phyloP scores from a whole-genome alignment of 2,329 filamentous ascomycete genomes.

The Phaeoacremonium minimum region DNA sequence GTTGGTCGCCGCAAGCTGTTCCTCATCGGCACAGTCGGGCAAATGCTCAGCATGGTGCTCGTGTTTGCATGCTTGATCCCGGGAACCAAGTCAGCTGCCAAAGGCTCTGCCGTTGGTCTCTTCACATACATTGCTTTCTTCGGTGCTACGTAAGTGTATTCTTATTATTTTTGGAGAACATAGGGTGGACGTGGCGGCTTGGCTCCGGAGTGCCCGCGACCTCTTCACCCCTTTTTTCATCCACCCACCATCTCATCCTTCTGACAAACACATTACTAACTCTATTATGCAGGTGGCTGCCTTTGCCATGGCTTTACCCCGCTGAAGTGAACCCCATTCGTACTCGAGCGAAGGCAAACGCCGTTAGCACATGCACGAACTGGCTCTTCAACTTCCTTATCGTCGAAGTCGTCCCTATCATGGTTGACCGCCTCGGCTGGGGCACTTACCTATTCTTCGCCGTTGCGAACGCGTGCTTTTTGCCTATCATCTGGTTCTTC shows the following conservation, averaged over 20 bases:
- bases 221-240: too few relatives aligned
- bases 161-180: too few relatives aligned
- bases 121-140: conserved; percentile 35
- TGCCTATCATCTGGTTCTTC: conserved; percentile 47
- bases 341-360: conserved; percentile 60
- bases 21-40: conserved; percentile 58
- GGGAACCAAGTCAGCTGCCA: conserved; percentile 22
- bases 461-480: conserved; percentile 45
- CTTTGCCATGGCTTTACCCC: conserved; percentile 59
- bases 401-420: conserved; percentile 61
- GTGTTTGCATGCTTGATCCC: conserved; percentile 28
- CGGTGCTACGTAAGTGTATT: conserved; percentile 9
- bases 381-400: conserved; percentile 62
- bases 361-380: conserved; percentile 56
- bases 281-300: too few relatives aligned
- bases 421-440: conserved; percentile 49
- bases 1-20: conserved; percentile 59
- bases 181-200: too few relatives aligned
- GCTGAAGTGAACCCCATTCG: conserved; percentile 57
- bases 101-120: conserved; percentile 41
- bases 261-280: conserved; percentile 29
- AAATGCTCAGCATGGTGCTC: conserved; percentile 58
- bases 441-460: conserved; percentile 53
- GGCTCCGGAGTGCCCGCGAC: too few relatives aligned
- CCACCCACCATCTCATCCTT: conserved; percentile 18